These are phyloP conservation scores for Rostrohypoxylon terebratum DNA, from an alignment of 495 filamentous ascomycete species.

Conservation along the genomic window DNA sequence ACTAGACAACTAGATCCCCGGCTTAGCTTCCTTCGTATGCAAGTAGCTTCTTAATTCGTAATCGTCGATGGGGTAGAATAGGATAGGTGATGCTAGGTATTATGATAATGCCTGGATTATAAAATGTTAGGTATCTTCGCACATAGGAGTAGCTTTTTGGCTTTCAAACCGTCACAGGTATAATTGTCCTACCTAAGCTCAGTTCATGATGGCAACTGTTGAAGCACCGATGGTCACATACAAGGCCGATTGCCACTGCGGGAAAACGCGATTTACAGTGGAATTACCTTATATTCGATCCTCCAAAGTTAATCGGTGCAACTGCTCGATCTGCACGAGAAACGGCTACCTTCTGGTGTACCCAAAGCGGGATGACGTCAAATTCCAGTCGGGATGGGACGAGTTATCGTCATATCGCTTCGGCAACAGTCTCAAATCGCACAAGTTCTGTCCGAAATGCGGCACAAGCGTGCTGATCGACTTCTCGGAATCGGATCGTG, in stretches of 20 bases:
- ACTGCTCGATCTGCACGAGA: conserved; percentile 10
- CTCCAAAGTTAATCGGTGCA: conserved; percentile 1
- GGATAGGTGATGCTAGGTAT: not conserved
- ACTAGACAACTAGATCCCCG: not conserved
- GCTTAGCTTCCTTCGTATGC: not conserved
- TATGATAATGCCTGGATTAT: not conserved
- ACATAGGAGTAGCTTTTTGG: not conserved
- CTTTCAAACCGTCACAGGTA: not conserved
- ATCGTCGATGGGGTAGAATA: not conserved
- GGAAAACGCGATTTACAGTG: not conserved
- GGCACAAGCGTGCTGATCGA: conserved; percentile 6
- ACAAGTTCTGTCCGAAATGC: not conserved
- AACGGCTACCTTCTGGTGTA: conserved; percentile 5
- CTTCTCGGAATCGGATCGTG: conserved; percentile 1
- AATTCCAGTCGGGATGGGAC: not conserved
- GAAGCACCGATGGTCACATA: not conserved
- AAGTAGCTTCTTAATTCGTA: not conserved
- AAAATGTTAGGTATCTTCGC: not conserved
- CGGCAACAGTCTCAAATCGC: conserved; percentile 1
- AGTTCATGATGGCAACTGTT: not conserved
- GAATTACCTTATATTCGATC: not conserved
- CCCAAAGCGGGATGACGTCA: not conserved
- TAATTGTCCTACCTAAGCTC: not conserved
- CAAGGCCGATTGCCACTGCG: conserved; percentile 4
- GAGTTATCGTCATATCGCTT: conserved; percentile 10